These are phyloP conservation scores for Paraglomus brasilianum DNA, from an alignment of 192 early-diverging fungal genomes.

Conservation along the genomic window DNA sequence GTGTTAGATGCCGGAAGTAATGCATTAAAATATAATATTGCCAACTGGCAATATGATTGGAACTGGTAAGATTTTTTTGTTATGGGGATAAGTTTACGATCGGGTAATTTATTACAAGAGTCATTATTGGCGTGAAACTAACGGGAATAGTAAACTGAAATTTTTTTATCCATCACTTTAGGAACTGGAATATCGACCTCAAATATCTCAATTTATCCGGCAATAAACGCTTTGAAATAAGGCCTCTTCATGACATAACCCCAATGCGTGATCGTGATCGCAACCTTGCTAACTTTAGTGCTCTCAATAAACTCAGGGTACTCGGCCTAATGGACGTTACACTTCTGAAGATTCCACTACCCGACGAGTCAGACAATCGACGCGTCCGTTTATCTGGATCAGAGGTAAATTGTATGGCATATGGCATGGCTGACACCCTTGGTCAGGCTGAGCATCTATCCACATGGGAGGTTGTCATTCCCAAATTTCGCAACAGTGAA, in stretches of 20 bases:
- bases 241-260: slow-evolving; percentile 55
- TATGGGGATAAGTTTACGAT: not conserved
- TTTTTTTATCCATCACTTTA: slow-evolving; percentile 26
- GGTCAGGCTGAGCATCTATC: slow-evolving; percentile 67
- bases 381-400: slow-evolving; percentile 82
- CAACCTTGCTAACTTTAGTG: slow-evolving; percentile 76
- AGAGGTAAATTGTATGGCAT: slow-evolving; percentile 77
- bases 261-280: slow-evolving; percentile 37
- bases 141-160: no score
- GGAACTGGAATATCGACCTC: slow-evolving; percentile 87
- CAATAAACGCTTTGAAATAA: slow-evolving; percentile 87
- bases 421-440: slow-evolving; percentile 84
- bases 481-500: slow-evolving; percentile 77
- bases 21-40: slow-evolving; percentile 87
- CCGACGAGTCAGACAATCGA: slow-evolving; percentile 78
- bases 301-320: slow-evolving; percentile 72
- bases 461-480: slow-evolving; percentile 84
- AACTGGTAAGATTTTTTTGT: slow-evolving; percentile 64
- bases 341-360: slow-evolving; percentile 69
- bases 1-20: slow-evolving; percentile 89
- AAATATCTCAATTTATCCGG: slow-evolving; percentile 90
- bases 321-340: slow-evolving; percentile 93
- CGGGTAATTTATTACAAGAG: no score
- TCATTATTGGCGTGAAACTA: not conserved
- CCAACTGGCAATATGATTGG: slow-evolving; percentile 96